Conservation (phyloP, 371 early-diverging fungal genomes). For the Paraphysoderma sedebokerense region DNA sequence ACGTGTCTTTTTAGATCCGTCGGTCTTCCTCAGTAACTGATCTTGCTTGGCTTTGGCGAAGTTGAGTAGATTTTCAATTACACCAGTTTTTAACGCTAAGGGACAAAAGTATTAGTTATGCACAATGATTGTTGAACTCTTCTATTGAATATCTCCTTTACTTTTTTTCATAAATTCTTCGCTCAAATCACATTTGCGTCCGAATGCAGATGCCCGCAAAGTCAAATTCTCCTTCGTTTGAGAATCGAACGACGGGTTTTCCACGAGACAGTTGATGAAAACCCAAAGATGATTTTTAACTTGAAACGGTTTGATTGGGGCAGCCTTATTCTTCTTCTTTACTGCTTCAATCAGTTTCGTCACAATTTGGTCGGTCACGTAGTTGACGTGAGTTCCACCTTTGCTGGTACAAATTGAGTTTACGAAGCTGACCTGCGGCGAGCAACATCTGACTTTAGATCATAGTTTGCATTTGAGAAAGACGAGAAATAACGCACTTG, state of each 20-base stretch:
- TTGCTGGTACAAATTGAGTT: slow-evolving; percentile 96
- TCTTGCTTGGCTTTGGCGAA: slow-evolving; percentile 73
- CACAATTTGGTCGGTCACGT: slow-evolving; percentile 82
- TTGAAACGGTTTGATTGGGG: slow-evolving; percentile 61
- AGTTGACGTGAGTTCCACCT: slow-evolving; percentile 93
- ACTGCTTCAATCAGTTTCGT: slow-evolving; percentile 49
- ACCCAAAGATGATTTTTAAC: slow-evolving; percentile 88
- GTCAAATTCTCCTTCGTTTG: slow-evolving; percentile 99
- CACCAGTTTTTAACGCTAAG: slow-evolving; percentile 52
- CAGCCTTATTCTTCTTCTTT: slow-evolving; percentile 68
- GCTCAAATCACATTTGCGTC: slow-evolving; percentile 60
- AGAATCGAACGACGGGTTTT: slow-evolving; percentile 98
- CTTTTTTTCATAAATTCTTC: slow-evolving; percentile 76
- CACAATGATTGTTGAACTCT: too few species aligned
- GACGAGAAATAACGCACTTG: slow-evolving; percentile 23
- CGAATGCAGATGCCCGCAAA: slow-evolving; percentile 63
- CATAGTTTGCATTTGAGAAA: background rate
- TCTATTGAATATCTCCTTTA: slow-evolving; percentile 3
- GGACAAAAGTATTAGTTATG: too few species aligned
- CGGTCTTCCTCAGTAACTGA: slow-evolving; percentile 82
- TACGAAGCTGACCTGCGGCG: slow-evolving; percentile 75
- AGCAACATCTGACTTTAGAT: background rate
- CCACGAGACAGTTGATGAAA: slow-evolving; percentile 94
- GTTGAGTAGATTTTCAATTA: slow-evolving; percentile 67
- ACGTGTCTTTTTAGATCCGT: slow-evolving; percentile 51